A percentile compares a stretch with the other conserved stretches of the same genome.
phyloP scores from a whole-genome alignment of 2,329 filamentous ascomycete genomes.

The Fonsecaea multimorphosa region DNA sequence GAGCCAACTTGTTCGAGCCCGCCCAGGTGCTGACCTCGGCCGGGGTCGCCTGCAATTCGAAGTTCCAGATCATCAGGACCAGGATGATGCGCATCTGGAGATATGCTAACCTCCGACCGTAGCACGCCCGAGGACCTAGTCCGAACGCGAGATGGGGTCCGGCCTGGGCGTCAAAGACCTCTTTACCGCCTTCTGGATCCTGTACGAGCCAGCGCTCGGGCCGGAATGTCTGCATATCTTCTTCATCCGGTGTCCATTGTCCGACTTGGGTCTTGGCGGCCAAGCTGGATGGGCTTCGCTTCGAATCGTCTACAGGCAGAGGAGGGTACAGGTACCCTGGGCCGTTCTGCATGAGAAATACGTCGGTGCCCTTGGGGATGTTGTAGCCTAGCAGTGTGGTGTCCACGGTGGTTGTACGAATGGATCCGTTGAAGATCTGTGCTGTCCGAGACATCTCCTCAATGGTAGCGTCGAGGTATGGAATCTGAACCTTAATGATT shows the following conservation, averaged over 20 bases:
- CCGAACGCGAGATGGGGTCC: conserved; percentile 48
- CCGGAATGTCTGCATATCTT: conserved; percentile 44
- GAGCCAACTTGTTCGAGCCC: conserved; percentile 5
- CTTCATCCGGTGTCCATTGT: conserved; percentile 39
- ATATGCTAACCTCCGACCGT: conserved; percentile 48
- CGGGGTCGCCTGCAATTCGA: conserved; percentile 45
- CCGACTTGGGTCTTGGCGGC: conserved; percentile 38
- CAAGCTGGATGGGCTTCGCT: conserved; percentile 43
- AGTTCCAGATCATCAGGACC: conserved; percentile 50
- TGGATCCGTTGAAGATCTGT: conserved; percentile 38
- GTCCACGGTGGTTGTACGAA: conserved; percentile 46
- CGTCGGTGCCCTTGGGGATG: conserved; percentile 50
- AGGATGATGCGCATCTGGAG: conserved; percentile 47
- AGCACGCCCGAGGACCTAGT: conserved; percentile 47
- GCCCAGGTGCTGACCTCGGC: conserved; percentile 17
- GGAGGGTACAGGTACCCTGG: conserved; percentile 30
- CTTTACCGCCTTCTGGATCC: conserved; percentile 38
- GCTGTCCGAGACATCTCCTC: conserved; percentile 54
- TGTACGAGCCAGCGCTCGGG: conserved; percentile 51
- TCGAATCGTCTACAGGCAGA: conserved; percentile 40
- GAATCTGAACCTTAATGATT: conserved; percentile 42
- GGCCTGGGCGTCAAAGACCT: conserved; percentile 45
- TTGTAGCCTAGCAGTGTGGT: conserved; percentile 50
- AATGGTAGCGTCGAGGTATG: conserved; percentile 55
- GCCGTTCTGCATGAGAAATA: conserved; percentile 42